Conservation (phyloP, 2,329 filamentous ascomycete genomes). For the Alternaria longipes region DNA sequence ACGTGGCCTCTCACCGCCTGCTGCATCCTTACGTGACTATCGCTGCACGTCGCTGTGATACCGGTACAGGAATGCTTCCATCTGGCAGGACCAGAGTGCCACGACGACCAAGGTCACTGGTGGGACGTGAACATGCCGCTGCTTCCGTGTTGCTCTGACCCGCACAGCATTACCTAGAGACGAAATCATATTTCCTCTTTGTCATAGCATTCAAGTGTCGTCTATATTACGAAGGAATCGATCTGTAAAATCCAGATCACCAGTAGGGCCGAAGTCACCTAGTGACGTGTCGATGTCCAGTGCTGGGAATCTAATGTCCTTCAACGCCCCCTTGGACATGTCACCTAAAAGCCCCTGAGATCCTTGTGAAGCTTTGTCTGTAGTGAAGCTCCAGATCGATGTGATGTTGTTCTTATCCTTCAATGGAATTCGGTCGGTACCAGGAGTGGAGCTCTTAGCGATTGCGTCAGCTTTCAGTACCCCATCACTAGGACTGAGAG, state of each 20-base stretch:
- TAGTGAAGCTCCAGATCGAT: constrained; percentile 26
- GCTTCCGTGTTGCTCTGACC: constrained; percentile 1
- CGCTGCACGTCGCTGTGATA: constrained; percentile 20
- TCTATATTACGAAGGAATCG: constrained; percentile 38
- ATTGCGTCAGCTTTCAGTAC: constrained; percentile 13
- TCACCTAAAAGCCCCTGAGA: constrained; percentile 17
- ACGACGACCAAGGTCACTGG: constrained; percentile 1
- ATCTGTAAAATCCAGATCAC: constrained; percentile 38
- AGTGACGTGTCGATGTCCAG: constrained; percentile 36
- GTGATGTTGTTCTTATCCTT: constrained; percentile 37
- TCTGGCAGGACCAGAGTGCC: constrained; percentile 13
- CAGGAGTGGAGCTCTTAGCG: constrained; percentile 34
- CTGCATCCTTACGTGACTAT: constrained; percentile 25
- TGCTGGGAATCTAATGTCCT: constrained; percentile 29
- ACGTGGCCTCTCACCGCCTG: constrained; percentile 49
- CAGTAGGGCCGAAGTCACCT: constrained; percentile 32
- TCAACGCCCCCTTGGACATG: constrained; percentile 15
- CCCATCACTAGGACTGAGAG: constrained; percentile 27
- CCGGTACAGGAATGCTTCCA: constrained; percentile 12
- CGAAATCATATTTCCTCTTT: neutral
- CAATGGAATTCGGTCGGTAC: constrained; percentile 35
- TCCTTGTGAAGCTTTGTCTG: constrained; percentile 35
- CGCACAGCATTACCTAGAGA: neutral
- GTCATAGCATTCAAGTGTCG: constrained; percentile 18
- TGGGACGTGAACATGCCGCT: constrained; percentile 3